phyloP scores from a whole-genome alignment of 345 rosid species.

The Eucalyptus viminalis region DNA sequence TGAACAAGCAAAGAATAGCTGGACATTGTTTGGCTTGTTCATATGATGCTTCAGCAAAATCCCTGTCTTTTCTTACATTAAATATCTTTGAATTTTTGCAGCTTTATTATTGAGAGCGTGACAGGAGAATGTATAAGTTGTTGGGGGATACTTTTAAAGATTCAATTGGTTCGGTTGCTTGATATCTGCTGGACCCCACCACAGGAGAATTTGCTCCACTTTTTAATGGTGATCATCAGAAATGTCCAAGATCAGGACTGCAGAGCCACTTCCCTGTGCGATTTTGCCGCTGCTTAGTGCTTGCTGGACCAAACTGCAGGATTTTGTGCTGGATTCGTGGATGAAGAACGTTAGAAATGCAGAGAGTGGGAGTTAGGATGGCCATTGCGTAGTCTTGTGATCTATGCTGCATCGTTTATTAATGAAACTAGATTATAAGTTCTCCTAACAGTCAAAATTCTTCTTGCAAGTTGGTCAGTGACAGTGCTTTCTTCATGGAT shows the following conservation, averaged over 20 bases:
- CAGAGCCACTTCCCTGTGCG: background rate
- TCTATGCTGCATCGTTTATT: background rate
- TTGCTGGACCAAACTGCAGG: background rate
- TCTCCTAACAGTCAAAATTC: background rate
- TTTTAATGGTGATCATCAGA: background rate
- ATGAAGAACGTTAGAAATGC: background rate
- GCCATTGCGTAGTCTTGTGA: background rate
- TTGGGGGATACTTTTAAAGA: background rate
- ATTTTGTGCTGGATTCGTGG: background rate
- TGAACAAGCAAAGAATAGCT: background rate
- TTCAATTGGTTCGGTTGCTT: background rate
- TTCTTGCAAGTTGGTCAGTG: background rate
- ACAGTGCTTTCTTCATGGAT: background rate
- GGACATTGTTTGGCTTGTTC: background rate
- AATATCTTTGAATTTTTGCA: background rate
- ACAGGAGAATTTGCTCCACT: background rate
- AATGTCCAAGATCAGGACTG: background rate
- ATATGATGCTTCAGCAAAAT: background rate
- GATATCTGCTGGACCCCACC: background rate
- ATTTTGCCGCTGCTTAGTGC: background rate
- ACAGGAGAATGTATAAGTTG: background rate
- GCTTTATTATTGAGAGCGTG: background rate
- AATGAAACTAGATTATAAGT: background rate
- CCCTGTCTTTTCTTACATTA: background rate
- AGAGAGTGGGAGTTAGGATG: background rate